These are phyloP conservation scores for Diddensiella santjacobensis DNA, from an alignment of 805 yeast species.

Conservation along the genomic window DNA sequence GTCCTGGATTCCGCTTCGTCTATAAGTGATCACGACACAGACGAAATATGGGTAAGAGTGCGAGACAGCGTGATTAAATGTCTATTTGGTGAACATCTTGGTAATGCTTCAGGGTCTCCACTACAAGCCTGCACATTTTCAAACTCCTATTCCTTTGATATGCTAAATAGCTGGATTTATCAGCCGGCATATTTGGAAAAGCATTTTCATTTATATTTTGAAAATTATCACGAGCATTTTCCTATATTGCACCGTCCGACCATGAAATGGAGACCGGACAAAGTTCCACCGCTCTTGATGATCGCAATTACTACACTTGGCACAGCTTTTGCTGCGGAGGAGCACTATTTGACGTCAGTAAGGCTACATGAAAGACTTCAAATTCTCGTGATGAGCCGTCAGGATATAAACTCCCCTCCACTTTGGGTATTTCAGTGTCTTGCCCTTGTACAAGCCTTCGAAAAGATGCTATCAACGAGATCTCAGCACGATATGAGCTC, in stretches of 20 bases:
- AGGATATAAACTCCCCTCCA: conserved; percentile 26
- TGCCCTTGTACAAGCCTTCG: conserved; percentile 28
- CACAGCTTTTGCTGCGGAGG: conserved; percentile 24
- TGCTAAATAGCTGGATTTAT: conserved; percentile 20
- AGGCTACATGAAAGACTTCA: conserved; percentile 27
- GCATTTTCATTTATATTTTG: conserved; percentile 24
- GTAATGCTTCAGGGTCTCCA: conserved; percentile 18
- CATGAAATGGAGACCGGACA: conserved; percentile 22
- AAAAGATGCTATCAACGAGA: conserved; percentile 29
- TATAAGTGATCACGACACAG: conserved; percentile 6
- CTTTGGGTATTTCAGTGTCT: conserved; percentile 29
- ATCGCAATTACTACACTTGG: conserved; percentile 28
- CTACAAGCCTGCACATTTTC: conserved; percentile 19
- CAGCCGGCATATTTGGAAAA: conserved; percentile 21
- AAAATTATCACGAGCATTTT: conserved; percentile 30
- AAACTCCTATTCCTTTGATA: conserved; percentile 13
- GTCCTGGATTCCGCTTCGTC: conserved; percentile 2
- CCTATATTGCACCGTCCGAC: conserved; percentile 28
- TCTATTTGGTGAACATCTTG: conserved; percentile 21
- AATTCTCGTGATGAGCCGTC: conserved; percentile 27
- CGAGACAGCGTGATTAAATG: conserved; percentile 19
- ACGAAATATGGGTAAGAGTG: conserved; percentile 17
- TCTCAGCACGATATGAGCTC: conserved; percentile 29
- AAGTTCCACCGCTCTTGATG: conserved; percentile 26
- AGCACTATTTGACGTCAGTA: conserved; percentile 24